Base-by-base conservation (phyloP, 2,329 filamentous ascomycete genomes). In the Tolypocladium inflatum region DNA sequence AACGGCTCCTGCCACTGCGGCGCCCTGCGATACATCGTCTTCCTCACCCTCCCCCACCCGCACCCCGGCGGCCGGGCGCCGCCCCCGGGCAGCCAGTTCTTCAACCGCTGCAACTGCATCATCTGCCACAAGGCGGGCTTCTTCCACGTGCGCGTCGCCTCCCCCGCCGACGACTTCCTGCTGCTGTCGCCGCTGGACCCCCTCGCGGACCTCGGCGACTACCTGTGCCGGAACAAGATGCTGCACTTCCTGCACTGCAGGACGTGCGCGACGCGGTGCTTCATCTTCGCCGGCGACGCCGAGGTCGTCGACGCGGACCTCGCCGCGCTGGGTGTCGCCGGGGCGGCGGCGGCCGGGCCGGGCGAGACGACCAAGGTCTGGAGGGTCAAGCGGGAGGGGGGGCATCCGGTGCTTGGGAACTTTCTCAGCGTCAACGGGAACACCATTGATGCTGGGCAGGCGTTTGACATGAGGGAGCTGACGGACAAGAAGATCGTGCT, bases 1-100 rank as follows among this genome's bases (percentile, higher is more conserved):
- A 68, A 62, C 4, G 78, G 78, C 42, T 79, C 76, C 19, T 80
- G 77, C 63, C 77, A 79, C 62, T 80, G 77, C 64, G 76, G 76
- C 53, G 58, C 65, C 26, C 73, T 72, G 19, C 68, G 70, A 58
- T 81, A 79, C 63, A 67, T 77, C 52, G 63, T 73, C 58, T 74
- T 71, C 55, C 67, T 80, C 53, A 74, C 70, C 5, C 68, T 80
- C 6, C 78, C 78, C 17, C 70, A 59, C 58, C 41, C 54, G 19
- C 50, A 58, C 13, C 57, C 43, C 58, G 58, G 39, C 57, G 66
- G 60, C 61, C 60, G 67, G 63, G 54, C 60, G 54, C 60, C 23
- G 58, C 56, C 35, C 56, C 63, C 37, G 52, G 57, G 59, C 19
- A 54, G 59, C 42, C 68, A 71, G 54, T 43, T 56, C n/a, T 30